Percentiles rank a stretch among this genome's conserved stretches.
These are phyloP conservation scores for Aspergillus nidulans DNA, from an alignment of 495 filamentous ascomycete species.

Conservation along the genomic window DNA sequence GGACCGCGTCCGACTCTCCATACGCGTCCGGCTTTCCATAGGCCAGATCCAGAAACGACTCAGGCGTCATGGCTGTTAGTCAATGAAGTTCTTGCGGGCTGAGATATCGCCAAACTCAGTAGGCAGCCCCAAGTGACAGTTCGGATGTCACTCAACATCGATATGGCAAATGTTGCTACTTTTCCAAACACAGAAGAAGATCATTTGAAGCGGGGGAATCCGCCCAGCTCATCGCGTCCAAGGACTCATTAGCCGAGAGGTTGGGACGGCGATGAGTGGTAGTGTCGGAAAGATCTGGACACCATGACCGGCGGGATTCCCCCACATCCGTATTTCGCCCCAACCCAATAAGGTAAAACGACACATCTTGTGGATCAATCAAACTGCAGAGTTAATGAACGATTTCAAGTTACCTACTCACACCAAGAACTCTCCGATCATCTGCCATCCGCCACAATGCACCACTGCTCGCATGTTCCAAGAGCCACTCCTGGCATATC, in stretches of 20 bases:
- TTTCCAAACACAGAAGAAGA: not conserved
- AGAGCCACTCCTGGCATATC: constrained; percentile 17
- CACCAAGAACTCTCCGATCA: not conserved
- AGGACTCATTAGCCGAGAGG: not conserved
- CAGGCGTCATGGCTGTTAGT: not conserved
- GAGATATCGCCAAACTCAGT: not conserved
- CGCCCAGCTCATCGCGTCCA: not conserved
- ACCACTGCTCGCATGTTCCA: not conserved
- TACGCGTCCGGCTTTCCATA: not conserved
- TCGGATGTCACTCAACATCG: not conserved
- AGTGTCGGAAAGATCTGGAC: not conserved
- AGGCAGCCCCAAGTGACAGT: no score
- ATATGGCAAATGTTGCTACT: not conserved
- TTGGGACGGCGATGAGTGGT: not conserved
- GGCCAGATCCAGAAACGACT: not conserved
- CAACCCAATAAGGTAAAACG: not conserved
- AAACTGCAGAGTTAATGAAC: no score
- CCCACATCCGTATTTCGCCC: constrained; percentile 3
- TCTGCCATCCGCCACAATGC: constrained; percentile 10
- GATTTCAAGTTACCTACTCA: not conserved
- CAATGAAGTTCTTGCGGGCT: not conserved
- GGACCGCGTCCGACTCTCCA: not conserved
- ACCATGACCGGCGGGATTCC: constrained; percentile 14
- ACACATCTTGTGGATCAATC: no score
- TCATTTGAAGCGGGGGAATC: not conserved